Conservation (phyloP, 164 flowering plant genomes). For the grape (Vitis vinifera) region DNA sequence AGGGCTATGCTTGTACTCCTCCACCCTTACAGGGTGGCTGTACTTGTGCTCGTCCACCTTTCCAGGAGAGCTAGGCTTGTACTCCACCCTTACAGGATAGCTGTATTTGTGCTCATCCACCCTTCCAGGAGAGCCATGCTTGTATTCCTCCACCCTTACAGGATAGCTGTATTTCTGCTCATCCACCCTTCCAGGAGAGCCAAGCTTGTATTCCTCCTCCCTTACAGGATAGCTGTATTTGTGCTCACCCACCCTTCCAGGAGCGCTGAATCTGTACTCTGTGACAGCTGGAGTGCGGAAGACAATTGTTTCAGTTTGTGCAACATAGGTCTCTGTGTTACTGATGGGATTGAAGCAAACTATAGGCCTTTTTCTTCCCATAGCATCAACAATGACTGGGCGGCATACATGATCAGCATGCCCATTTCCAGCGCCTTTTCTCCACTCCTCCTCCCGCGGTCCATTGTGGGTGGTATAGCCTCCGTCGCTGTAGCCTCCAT, state of each 20-base stretch:
- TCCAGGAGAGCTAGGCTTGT: too few relatives aligned
- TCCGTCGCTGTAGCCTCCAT: not conserved
- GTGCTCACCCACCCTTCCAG: constrained; percentile 5
- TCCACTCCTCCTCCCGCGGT: constrained; percentile 17
- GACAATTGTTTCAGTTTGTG: constrained; percentile 24
- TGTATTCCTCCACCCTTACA: too few relatives aligned
- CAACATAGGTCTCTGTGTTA: constrained; percentile 5
- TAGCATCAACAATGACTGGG: constrained; percentile 38
- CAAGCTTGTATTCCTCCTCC: too few relatives aligned
- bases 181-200: too few relatives aligned
- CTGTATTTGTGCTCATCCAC: too few relatives aligned
- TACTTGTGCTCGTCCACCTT: constrained; percentile 1
- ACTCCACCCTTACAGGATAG: too few relatives aligned
- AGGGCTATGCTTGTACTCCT: not conserved
- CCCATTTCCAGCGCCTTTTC: constrained; percentile 8
- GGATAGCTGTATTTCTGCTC: too few relatives aligned
- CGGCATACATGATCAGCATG: constrained; percentile 26
- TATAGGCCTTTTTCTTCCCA: constrained; percentile 33
- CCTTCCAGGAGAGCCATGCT: too few relatives aligned
- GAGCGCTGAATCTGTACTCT: constrained; percentile 6
- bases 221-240: too few relatives aligned
- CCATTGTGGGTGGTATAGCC: constrained; percentile 14
- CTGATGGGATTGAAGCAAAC: constrained; percentile 12
- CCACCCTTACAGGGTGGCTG: constrained; percentile 11
- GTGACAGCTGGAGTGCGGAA: constrained; percentile 18